phyloP scores from a whole-genome alignment of 1,284 basidiomycete genomes.

The Irpex lacteus region DNA sequence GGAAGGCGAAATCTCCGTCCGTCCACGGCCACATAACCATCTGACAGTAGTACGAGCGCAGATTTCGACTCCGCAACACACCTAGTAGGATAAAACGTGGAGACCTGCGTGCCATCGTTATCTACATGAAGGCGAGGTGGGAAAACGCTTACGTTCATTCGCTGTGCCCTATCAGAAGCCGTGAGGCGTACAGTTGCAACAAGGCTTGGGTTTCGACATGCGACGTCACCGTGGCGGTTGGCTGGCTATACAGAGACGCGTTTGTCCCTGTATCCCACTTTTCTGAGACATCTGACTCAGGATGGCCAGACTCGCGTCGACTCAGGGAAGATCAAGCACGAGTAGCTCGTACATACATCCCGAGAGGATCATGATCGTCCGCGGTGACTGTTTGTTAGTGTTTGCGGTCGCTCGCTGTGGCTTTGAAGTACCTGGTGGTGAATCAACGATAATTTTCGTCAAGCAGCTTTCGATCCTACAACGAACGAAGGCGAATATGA shows the following conservation, averaged over 20 bases:
- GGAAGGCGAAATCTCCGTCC: neutral
- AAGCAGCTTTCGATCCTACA: too few relatives aligned
- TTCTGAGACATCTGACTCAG: neutral
- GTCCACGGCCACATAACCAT: neutral
- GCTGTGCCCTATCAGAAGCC: neutral
- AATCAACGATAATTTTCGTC: neutral
- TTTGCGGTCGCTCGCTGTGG: neutral
- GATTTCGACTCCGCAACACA: neutral
- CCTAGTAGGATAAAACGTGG: neutral
- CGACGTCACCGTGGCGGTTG: constrained; percentile 1
- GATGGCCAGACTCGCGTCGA: neutral
- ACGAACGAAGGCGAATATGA: too few relatives aligned
- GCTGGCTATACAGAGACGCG: neutral
- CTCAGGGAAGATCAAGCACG: neutral
- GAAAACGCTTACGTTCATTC: neutral
- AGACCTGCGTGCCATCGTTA: neutral
- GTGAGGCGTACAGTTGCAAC: neutral
- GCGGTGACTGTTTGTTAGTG: neutral
- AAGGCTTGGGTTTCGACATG: neutral
- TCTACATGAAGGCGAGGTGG: neutral
- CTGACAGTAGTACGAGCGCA: neutral
- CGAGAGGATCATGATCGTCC: neutral
- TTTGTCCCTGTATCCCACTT: neutral
- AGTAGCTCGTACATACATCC: neutral
- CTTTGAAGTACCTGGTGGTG: neutral